Base-by-base conservation (phyloP, 495 filamentous ascomycete genomes). In the Clohesyomyces aquaticus region DNA sequence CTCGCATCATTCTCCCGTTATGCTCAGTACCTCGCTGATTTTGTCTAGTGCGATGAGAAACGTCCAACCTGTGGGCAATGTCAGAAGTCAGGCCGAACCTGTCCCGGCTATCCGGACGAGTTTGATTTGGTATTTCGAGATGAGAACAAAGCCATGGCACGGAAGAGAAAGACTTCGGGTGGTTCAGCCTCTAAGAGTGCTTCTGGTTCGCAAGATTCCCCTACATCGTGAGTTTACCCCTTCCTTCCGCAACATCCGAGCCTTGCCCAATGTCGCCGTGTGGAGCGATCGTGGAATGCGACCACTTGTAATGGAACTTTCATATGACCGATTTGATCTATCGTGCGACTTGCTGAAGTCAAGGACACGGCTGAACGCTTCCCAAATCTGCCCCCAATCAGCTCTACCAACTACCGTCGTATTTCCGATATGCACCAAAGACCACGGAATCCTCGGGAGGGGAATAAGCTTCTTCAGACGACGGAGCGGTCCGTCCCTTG, bases 121-220 rank as follows among this genome's bases (percentile, higher is more conserved):
- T 75, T 75, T 57, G 73, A 75, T 58, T 59, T 75, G 9, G 68
- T 73, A 18, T 73, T 73, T 49, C 71, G 72, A 25, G 61, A 73
- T 59, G 72, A 74, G 51, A 74, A 63, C 38, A 61, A 59, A 50
- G 70, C 69, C 14, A 52, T 66, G 56, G 59, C 53, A 38, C 55
- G 60, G 1, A 71, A 66, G 42, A 61, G 61, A 29, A 66, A 65
- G 58, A 73, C 62, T 29, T 43, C 49, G 25, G 53, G 43, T 21
- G 65, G 57, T n/a, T 50, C 35, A 21, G 45, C 46, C 11, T 38
- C 50, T 11, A 67, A 57, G 25, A 56, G 43, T 46, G 32, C 14
- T 38, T 51, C 18, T 26, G 27, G 55, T 27, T 60, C 67, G 43
- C 26, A 61, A 52, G 32, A 52, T 29, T 65, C 61, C 42, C 59